These are phyloP conservation scores for Sindora glabra DNA, from an alignment of 306 rosid species.

Conservation along the genomic window DNA sequence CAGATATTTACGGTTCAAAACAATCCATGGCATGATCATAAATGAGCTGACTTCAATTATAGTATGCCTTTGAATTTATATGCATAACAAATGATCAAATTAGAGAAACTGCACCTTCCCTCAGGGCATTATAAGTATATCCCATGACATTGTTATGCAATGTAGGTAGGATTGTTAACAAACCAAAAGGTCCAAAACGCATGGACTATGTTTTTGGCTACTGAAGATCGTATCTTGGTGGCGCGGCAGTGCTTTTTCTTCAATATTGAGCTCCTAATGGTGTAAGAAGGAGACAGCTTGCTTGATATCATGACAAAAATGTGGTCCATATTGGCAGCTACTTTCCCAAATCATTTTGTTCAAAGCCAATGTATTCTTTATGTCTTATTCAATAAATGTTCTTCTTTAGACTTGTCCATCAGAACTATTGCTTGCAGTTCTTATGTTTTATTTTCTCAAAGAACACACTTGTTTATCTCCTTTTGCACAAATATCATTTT, in stretches of 20 bases:
- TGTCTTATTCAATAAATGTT: background rate
- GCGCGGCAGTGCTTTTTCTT: background rate
- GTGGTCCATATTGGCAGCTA: background rate
- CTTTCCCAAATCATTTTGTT: background rate
- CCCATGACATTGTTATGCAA: background rate
- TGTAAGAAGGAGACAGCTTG: background rate
- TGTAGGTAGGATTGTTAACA: background rate
- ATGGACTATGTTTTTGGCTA: too few species aligned
- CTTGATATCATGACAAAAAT: background rate
- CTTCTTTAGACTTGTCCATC: background rate
- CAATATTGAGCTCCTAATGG: background rate
- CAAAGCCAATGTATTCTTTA: background rate
- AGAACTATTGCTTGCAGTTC: too few species aligned
- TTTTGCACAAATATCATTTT: background rate
- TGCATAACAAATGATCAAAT: background rate
- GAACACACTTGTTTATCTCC: too few species aligned
- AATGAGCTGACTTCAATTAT: background rate
- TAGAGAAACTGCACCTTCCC: background rate
- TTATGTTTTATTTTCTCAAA: too few species aligned
- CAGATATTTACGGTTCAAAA: background rate
- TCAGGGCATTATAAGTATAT: background rate
- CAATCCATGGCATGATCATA: background rate
- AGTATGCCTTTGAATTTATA: background rate
- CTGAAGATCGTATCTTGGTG: background rate
- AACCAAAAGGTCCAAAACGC: too few species aligned